Evolutionary conservation across 257 asterid genomes (phyloP).

Genomic region (Rubia yunnanensis): DNA sequence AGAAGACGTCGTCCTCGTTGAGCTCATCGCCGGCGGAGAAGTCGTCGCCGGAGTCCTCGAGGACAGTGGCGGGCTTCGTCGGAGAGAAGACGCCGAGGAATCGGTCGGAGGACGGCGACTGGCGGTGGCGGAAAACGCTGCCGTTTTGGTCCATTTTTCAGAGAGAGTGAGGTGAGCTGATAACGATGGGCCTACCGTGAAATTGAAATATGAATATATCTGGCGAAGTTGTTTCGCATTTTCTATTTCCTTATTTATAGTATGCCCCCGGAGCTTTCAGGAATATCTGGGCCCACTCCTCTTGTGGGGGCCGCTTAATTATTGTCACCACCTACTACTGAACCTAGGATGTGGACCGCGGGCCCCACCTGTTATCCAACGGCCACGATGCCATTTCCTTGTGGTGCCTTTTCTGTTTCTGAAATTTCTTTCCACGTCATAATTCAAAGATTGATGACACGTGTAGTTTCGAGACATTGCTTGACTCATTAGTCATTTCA

Average conservation of each 20-base stretch:
- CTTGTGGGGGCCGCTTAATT: not conserved
- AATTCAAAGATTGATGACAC: too few relatives aligned
- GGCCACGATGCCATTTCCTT: not conserved
- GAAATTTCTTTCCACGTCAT: not conserved
- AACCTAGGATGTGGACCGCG: not conserved
- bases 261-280: not conserved
- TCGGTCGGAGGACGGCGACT: conserved; percentile 56
- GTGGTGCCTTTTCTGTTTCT: not conserved
- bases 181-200: not conserved
- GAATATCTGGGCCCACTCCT: not conserved
- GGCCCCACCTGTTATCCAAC: not conserved
- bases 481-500: too few relatives aligned
- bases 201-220: not conserved
- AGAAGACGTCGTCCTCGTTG: conserved; percentile 66
- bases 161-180: not conserved
- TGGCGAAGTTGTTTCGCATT: not conserved
- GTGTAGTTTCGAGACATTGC: too few relatives aligned
- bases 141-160: conserved; percentile 45
- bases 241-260: not conserved
- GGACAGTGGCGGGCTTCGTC: conserved; percentile 22
- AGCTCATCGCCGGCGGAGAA: conserved; percentile 44
- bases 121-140: conserved; percentile 42
- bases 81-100: conserved; percentile 63
- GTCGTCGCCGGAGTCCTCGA: conserved; percentile 12
- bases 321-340: not conserved